A percentile compares a stretch with the other conserved stretches of the same genome.
These are phyloP conservation scores for Tagetes patula DNA, from an alignment of 129 eudicot species.

Conservation along the genomic window DNA sequence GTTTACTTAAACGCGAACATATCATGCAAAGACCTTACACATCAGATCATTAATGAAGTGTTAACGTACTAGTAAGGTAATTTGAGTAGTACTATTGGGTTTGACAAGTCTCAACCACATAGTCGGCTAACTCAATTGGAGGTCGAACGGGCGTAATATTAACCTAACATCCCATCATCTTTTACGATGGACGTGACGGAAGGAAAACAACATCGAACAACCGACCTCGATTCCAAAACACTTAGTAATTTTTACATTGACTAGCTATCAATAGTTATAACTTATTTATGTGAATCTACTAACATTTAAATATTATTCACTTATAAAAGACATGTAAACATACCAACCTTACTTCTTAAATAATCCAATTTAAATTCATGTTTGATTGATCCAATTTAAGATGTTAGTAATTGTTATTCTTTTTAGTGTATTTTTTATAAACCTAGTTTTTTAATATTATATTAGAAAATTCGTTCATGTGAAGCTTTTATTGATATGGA, in stretches of 20 bases:
- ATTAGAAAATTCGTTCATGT: constrained; percentile 14
- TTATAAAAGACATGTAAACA: no score
- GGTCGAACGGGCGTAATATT: not conserved
- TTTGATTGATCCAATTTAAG: no score
- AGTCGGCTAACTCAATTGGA: not conserved
- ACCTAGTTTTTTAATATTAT: not conserved
- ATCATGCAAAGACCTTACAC: not conserved
- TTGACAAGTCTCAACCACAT: not conserved
- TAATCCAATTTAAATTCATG: no score
- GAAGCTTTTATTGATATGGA: constrained; percentile 30
- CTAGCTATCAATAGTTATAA: not conserved
- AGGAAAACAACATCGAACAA: not conserved
- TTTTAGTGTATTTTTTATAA: no score
- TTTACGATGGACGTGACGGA: not conserved
- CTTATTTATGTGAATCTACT: no score
- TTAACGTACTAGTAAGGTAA: not conserved
- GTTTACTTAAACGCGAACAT: not conserved
- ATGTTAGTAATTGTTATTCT: no score
- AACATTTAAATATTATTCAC: no score
- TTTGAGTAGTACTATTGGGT: not conserved
- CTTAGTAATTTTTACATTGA: not conserved
- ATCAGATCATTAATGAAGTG: not conserved
- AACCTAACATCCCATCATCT: not conserved
- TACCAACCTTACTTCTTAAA: no score
- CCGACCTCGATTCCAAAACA: not conserved